These are phyloP conservation scores for Achlya hypogyna DNA, from an alignment of 352 stramenopile species.

Conservation along the genomic window DNA sequence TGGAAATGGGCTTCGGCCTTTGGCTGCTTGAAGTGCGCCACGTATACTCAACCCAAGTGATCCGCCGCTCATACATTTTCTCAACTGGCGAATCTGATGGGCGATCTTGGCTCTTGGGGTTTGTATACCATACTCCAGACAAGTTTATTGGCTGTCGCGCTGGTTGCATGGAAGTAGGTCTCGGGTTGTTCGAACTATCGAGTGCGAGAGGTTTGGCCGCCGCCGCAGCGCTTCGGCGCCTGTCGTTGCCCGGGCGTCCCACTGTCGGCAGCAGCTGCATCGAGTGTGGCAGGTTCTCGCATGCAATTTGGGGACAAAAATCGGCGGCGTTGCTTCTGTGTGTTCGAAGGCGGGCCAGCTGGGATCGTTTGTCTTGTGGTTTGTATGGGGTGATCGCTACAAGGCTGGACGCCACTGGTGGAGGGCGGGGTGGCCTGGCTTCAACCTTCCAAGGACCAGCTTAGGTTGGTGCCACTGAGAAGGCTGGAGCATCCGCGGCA, in stretches of 20 bases:
- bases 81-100: background rate
- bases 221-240: background rate
- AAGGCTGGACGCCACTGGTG: background rate
- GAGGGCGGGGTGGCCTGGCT: background rate
- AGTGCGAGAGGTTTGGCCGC: background rate
- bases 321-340: background rate
- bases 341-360: background rate
- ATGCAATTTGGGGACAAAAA: background rate
- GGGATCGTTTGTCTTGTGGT: background rate
- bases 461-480: too few species aligned
- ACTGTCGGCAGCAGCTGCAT: background rate
- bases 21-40: background rate
- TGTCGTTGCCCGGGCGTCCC: background rate
- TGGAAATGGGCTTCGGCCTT: conserved; percentile 15
- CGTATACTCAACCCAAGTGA: background rate
- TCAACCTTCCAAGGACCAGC: too few species aligned
- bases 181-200: background rate
- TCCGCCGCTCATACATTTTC: background rate
- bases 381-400: background rate
- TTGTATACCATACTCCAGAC: background rate
- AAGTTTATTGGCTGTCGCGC: background rate
- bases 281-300: background rate
- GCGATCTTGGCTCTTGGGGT: background rate
- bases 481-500: too few species aligned
- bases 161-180: background rate